Percentiles rank a stretch among this genome's conserved stretches.
These are phyloP conservation scores for Calcarisporium arbuscula DNA, from an alignment of 2,329 filamentous ascomycete genomes.

Conservation along the genomic window DNA sequence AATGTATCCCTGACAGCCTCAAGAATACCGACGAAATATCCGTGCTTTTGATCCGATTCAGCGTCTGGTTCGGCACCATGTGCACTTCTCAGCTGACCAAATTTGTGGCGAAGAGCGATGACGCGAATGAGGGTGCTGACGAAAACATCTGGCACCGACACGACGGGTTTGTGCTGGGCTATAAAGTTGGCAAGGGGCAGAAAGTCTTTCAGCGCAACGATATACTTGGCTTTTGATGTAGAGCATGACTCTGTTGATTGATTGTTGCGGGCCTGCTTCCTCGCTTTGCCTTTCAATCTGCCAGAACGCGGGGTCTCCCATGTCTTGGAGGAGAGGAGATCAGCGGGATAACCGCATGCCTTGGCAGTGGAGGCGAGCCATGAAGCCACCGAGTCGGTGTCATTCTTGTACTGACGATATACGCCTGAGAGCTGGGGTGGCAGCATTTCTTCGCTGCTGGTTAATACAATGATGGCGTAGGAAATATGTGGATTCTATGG, in stretches of 20 bases:
- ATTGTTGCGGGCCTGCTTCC: too few relatives aligned
- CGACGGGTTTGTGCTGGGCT: conserved; percentile 11
- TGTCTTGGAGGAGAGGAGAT: conserved; percentile 15
- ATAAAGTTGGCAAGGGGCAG: conserved; percentile 31
- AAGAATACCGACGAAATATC: conserved; percentile 29
- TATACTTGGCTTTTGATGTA: conserved; percentile 20
- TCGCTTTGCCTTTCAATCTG: conserved; percentile 14
- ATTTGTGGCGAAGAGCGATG: conserved; percentile 27
- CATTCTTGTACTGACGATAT: conserved; percentile 34
- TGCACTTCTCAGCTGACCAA: conserved; percentile 15
- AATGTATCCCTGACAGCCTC: conserved; percentile 24
- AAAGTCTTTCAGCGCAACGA: conserved; percentile 31
- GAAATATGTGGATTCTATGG: too few relatives aligned
- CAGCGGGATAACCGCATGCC: conserved; percentile 21
- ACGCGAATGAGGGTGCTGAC: conserved; percentile 25
- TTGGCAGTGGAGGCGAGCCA: conserved; percentile 37
- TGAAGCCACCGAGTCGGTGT: conserved; percentile 30
- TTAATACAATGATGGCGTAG: too few relatives aligned
- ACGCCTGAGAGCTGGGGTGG: conserved; percentile 17
- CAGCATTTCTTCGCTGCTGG: too few relatives aligned
- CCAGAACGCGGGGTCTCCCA: conserved; percentile 7
- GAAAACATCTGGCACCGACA: conserved; percentile 23
- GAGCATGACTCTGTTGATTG: not conserved
- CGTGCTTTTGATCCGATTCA: conserved; percentile 20
- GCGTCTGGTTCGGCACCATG: conserved; percentile 10